Base-by-base conservation (phyloP, 306 rosid species). In the Fragaria vesca region DNA sequence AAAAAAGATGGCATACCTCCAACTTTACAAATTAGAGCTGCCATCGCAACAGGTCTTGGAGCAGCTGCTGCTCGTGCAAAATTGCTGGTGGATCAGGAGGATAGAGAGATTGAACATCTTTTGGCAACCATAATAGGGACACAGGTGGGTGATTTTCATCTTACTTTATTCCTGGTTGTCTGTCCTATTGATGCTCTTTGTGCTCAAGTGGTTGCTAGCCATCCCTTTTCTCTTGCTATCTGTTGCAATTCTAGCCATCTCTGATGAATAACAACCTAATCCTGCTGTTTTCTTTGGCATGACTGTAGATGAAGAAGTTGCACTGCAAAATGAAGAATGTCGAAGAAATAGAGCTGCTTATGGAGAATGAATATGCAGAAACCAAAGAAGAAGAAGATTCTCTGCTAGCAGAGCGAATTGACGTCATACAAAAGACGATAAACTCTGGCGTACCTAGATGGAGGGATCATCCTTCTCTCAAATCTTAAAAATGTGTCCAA, bases 61-160 rank as follows among this genome's bases (percentile, higher is more conserved):
- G 94, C 97, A 74, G 97, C 98, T 58, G 99, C 97, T 71, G 93
- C 96, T 67, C 97, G 78, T 79, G 89, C 97, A 47, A 93, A 93
- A 81, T 83, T 95, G 85, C 78, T 95, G 75, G 97, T 96, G 8
- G 98, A 91, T 78, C 97, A 90, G 79, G 99, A 96, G 86, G 98
- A 91, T 63, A 90, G 91, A 85, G 93, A 93, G 88, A 85, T 96
- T 47, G 98, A 93, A 83, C 87, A 85, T 74, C 84, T 93, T 50
- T 87, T 91, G 38, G 93, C 96, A 34, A 88, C 85, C 78, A 87
- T 92, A 85, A 89, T 92, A 69, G 93, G 85, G 72, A 86, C 96
- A 60, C 97, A 95, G 98, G 99, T 95, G 71, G 32, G 20, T 74
- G 24, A 6, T 50, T 34, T 16, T 72, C 79, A 72, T 86, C 24